Conservation (phyloP, 371 early-diverging fungal genomes). For the Thermomucor indicae-seudaticae region DNA sequence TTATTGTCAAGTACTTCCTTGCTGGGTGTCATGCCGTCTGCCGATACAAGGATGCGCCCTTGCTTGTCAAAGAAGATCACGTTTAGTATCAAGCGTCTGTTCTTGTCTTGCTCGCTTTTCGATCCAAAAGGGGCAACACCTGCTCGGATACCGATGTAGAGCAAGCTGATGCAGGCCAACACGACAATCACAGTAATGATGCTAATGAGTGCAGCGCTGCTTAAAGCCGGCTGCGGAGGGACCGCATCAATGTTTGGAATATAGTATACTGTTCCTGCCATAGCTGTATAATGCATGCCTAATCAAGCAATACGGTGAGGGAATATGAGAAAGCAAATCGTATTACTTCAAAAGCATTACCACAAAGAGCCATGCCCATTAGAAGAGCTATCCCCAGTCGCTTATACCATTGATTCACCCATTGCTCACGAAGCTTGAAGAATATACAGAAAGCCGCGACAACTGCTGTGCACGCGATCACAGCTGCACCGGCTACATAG, state of each 20-base stretch:
- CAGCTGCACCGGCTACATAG: slow-evolving; percentile 26
- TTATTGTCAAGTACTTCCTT: slow-evolving; percentile 6
- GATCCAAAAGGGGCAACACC: slow-evolving; percentile 2
- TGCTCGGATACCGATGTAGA: slow-evolving; percentile 13
- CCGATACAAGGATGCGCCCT: slow-evolving; percentile 37
- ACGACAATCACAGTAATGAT: slow-evolving; percentile 36
- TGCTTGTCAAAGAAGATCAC: slow-evolving; percentile 30
- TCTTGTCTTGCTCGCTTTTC: slow-evolving; percentile 9
- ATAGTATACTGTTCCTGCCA: slow-evolving; percentile 36
- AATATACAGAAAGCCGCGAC: slow-evolving; percentile 35
- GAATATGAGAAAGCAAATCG: not conserved
- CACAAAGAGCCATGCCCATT: slow-evolving; percentile 41
- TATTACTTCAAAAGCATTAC: slow-evolving; percentile 12
- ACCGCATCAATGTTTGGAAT: slow-evolving; percentile 1
- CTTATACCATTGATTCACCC: slow-evolving; percentile 46
- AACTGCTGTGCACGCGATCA: slow-evolving; percentile 32
- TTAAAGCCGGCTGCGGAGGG: slow-evolving; percentile 25
- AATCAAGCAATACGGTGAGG: not conserved
- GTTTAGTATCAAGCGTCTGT: slow-evolving; percentile 22
- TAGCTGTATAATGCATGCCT: slow-evolving; percentile 47
- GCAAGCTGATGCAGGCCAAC: slow-evolving; percentile 21
- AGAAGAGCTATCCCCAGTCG: slow-evolving; percentile 35
- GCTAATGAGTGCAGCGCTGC: slow-evolving; percentile 28
- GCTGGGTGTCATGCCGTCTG: slow-evolving; percentile 40
- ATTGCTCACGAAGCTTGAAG: slow-evolving; percentile 41